A percentile compares a stretch with the other conserved stretches of the same genome.
phyloP scores from a whole-genome alignment of 2,329 filamentous ascomycete genomes.

The Coniochaeta prunicola region DNA sequence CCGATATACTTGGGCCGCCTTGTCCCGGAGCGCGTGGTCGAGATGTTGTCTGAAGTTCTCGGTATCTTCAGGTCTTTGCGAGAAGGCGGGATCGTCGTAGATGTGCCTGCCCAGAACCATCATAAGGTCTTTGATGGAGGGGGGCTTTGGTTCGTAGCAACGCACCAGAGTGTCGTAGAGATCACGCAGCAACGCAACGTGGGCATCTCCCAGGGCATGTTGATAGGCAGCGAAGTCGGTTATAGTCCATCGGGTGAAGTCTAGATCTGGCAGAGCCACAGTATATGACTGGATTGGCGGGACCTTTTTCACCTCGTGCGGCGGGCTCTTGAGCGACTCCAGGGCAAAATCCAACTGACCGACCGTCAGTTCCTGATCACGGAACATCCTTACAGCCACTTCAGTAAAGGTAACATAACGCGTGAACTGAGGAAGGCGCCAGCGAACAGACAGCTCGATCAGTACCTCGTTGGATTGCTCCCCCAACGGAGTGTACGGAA shows the following conservation, averaged over 20 bases:
- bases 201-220: conserved; percentile 63
- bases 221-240: conserved; percentile 66
- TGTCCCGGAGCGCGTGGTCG: conserved; percentile 62
- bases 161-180: conserved; percentile 81
- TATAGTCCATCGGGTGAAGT: conserved; percentile 57
- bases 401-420: conserved; percentile 77
- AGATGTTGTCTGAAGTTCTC: conserved; percentile 67
- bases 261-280: conserved; percentile 47
- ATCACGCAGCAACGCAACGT: conserved; percentile 79
- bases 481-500: conserved; percentile 52
- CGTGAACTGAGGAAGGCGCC: conserved; percentile 81
- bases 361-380: conserved; percentile 73
- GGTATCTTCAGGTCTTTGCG: conserved; percentile 60
- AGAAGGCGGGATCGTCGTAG: conserved; percentile 69
- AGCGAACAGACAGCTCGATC: conserved; percentile 77
- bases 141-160: conserved; percentile 84
- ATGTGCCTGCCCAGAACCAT: conserved; percentile 77
- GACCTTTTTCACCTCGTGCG: conserved; percentile 57
- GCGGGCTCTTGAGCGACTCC: conserved; percentile 68
- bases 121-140: conserved; percentile 72
- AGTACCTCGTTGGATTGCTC: conserved; percentile 76
- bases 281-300: conserved; percentile 46
- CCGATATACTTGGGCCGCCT: conserved; percentile 73
- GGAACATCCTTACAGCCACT: conserved; percentile 75
- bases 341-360: conserved; percentile 81